Evolutionary conservation across 768 basidiomycete species (phyloP), one percentile per base, ranked within the genome.

Genomic region (Lactifluus piperatus): DNA sequence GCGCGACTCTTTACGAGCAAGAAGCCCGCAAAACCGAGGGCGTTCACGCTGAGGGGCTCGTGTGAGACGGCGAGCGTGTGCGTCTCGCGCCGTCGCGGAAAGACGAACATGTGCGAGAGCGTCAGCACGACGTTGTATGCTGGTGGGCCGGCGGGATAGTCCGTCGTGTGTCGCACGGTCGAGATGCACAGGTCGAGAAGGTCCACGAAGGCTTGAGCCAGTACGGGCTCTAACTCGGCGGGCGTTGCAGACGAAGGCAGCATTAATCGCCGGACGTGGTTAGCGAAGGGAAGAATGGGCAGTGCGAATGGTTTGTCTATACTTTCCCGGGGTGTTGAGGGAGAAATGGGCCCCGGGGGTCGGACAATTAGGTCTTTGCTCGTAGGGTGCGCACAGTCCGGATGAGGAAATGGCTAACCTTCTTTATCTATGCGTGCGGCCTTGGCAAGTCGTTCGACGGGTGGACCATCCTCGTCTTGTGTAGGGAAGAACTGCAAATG

Each of bases 1-100:
- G 77, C 77, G 54, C 87, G 81, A 62, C 86, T 91, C 75, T 88
- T 91, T 26, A 90, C 91, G 55, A 97, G 80, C 61, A 97, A 66
- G 85, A 91, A 83, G 1, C 94, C 94, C 7, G 91, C 88, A 69
- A 87, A 97, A 14, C 91, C 94, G 49, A 97, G 77, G 46, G 94
- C 80, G 70, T 97, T 97, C 44, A 97, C 77, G 66, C 82, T 81
- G 27, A 97, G 67, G 54, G 71, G 60, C 34, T 82, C 79, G n/a
- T 81, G 81, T 2, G 80, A 80, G 51, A 74, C 76, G 54, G 71
- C 61, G 5, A 88, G 71, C 11, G 66, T 70, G 70, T 86, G 79
- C n/a, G 70, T 71, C 68, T 92, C 91, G 32, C 72, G 71, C 50
- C 76, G 76, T 39, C 94, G 83, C 30, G 94, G 94, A 67, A 97